phyloP scores from a whole-genome alignment of 2,329 filamentous ascomycete species.

The Paracamarosporium sp. region DNA sequence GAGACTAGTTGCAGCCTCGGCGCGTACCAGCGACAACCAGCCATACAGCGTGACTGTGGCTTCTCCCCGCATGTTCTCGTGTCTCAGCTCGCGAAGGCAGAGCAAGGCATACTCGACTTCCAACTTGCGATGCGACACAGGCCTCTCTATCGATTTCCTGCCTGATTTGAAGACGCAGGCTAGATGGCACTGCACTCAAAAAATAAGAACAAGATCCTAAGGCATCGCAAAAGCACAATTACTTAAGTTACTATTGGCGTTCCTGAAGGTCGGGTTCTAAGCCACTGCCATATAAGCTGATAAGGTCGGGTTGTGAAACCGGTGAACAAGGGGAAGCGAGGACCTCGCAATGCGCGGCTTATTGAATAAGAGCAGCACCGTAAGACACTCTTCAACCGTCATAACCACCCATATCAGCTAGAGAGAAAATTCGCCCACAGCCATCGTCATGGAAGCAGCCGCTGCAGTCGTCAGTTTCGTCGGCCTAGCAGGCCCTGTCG shows the following conservation, averaged over 20 bases:
- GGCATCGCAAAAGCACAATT: neutral
- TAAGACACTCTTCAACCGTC: slow-evolving; percentile 11
- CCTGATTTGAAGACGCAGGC: neutral
- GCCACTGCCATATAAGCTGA: neutral
- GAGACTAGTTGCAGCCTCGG: neutral
- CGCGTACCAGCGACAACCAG: neutral
- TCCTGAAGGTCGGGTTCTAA: neutral
- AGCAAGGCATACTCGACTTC: neutral
- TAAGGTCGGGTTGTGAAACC: neutral
- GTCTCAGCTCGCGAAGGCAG: neutral
- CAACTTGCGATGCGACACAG: neutral
- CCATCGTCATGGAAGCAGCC: slow-evolving; percentile 16
- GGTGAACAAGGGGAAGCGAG: neutral
- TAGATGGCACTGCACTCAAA: neutral
- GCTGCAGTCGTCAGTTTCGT: slow-evolving; percentile 17
- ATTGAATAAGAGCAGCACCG: slow-evolving; percentile 15
- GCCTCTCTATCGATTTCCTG: neutral
- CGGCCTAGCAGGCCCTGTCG: slow-evolving; percentile 16
- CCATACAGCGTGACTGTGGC: neutral
- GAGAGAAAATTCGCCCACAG: slow-evolving; percentile 11
- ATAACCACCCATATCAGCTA: slow-evolving; percentile 12
- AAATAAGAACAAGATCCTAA: neutral
- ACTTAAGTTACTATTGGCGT: neutral
- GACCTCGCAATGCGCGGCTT: neutral
- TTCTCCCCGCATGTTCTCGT: neutral